A percentile compares a stretch with the other conserved stretches of the same genome.
phyloP scores from a whole-genome alignment of 768 basidiomycete genomes.

The Phylloporus arenicola region DNA sequence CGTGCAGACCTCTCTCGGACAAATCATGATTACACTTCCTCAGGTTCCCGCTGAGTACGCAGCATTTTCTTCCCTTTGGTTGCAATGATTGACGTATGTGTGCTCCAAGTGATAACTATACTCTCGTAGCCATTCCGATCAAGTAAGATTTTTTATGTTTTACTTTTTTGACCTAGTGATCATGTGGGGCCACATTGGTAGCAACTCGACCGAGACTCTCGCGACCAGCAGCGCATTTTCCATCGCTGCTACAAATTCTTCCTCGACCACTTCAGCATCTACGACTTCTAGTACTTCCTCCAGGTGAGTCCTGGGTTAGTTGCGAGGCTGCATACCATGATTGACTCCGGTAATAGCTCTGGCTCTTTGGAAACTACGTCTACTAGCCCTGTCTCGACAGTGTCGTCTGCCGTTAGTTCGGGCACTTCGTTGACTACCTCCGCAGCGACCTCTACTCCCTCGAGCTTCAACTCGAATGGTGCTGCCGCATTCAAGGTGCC shows the following conservation, averaged over 20 bases:
- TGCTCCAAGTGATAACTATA: constrained; percentile 41
- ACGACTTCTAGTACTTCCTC: constrained; percentile 1
- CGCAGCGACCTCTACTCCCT: constrained; percentile 20
- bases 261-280: constrained; percentile 10
- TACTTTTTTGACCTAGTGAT: not conserved
- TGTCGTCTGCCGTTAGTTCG: not conserved
- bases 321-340: fast-evolving
- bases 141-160: constrained; percentile 24
- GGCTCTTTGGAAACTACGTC: constrained; percentile 3
- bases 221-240: constrained; percentile 37
- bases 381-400: constrained; percentile 7
- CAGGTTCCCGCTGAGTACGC: constrained; percentile 42
- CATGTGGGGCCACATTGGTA: constrained; percentile 1
- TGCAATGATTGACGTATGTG: not conserved
- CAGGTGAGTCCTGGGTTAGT: constrained; percentile 7
- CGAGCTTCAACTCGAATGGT: constrained; percentile 17
- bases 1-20: constrained; percentile 34
- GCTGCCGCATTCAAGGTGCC: constrained; percentile 30
- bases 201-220: constrained; percentile 43
- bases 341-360: constrained; percentile 2
- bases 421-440: constrained; percentile 6
- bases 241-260: constrained; percentile 26
- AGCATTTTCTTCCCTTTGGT: not conserved
- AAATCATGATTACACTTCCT: constrained; percentile 40
- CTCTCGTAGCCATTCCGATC: constrained; percentile 40